Base-by-base conservation (phyloP, 768 basidiomycete species). In the Omphalotus guepiniiformis region DNA sequence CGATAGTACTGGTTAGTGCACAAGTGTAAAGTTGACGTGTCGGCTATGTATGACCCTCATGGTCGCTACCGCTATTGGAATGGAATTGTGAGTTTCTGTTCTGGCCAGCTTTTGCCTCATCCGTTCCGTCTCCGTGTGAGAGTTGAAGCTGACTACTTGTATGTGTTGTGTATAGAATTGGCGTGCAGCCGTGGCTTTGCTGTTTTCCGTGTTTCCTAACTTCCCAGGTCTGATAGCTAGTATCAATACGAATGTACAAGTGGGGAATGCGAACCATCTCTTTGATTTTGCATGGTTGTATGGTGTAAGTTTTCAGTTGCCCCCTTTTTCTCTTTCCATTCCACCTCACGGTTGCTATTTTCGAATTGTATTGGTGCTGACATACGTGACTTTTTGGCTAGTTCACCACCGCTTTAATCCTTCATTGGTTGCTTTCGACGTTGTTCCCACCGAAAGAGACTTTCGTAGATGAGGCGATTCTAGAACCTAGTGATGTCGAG, bases 1-100 rank as follows among this genome's bases (percentile, higher is more conserved):
- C n/a, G 9, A 32, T 57, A 88, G 78, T 92, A 86, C 58, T 92
- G 86, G 88, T 59, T 93, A 35, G 70, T 94, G 19, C 85, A 91
- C 58, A 67, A 63, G 49, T 68, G 82, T 28, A 79, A 76, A 35
- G 79, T 92, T 29, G 87, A 93, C 54, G 86, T 93, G 1, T 86
- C 88, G 2, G 81, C 86, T 3, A 85, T 94, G 76, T 95, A 93
- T 58, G 74, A 79, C 54, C 88, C 86, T 7, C 68, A 80, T 32
- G 89, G 89, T 1, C 73, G 86, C 46, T 93, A 93, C 63, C 67
- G 75, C n/a, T 93, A 92, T 63, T 80, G 70, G 56, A 72, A 72
- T 34, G 91, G 91, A 42, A 73, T 85, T 42, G 88, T 88, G 58
- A 52, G 82, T 70, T 6, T 30, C 30, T 23, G 48, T 36, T 37